Evolutionary conservation across 2,329 filamentous ascomycete species (phyloP), one percentile per base, ranked within the genome.

Genomic region (Macrophomina phaseolina): DNA sequence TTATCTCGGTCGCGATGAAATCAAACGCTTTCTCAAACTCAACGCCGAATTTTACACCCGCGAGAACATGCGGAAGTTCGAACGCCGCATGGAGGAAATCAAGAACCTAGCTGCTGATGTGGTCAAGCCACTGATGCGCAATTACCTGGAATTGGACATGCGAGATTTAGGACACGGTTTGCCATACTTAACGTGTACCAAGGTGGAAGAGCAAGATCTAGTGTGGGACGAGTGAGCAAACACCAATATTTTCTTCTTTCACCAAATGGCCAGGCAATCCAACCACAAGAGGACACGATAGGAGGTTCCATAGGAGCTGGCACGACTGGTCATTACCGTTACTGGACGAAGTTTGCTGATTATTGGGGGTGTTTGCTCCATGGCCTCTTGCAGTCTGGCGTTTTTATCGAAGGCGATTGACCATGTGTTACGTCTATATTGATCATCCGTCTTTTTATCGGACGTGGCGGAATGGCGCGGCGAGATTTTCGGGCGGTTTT

Each of bases 1-100:
- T 0, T 97, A 95, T 75, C 86, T 98, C 5, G 79, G 83, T 1
- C 93, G 94, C 76, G 93, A 97, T 70, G 94, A 97, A 70, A 91
- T 94, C 76, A 97, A 97, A 79, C 88, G 88, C 28, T 97, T 97
- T 73, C 85, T 97, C 63, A 96, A 97, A 77, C 82, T 94, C 28
- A 90, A 88, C 11, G 91, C 92, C 0, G 91, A 95, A 23, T 79
- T 94, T 7, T 97, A 97, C 80, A 92, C 87, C 52, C 86, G 94
- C 18, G 94, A 97, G n/a, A 94, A 92, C 69, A 79, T 97, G 58
- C 87, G 90, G 68, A 85, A 91, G 4, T 97, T 97, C 71, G 94
- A 97, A 81, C 89, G 91, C 73, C 86, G 93, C 66, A 86, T 97
- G 71, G 93, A 97, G 67, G 94, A 97, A 81, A 84, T 97, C 65